These are phyloP conservation scores for Zoysia japonica DNA, from an alignment of 176 grass and related monocot species.

Conservation along the genomic window DNA sequence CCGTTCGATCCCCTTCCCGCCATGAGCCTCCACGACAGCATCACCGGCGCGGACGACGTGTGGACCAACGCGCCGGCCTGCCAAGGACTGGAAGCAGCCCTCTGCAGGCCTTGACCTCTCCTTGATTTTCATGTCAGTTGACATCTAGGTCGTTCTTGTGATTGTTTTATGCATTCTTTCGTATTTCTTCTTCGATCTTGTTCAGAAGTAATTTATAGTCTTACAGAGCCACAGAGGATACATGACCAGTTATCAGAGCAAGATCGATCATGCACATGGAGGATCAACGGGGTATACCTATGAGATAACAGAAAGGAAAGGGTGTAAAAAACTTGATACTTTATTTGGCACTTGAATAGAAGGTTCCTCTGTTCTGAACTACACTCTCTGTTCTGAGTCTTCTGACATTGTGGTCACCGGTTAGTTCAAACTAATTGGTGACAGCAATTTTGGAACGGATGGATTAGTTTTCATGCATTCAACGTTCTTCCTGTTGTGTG, in stretches of 20 bases:
- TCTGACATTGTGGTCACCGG: too few species aligned
- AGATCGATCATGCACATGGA: not conserved
- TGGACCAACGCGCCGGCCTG: slow-evolving; percentile 48
- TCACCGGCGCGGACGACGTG: slow-evolving; percentile 25
- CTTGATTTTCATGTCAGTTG: not conserved
- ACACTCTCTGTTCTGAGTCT: not conserved
- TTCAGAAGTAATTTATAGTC: slow-evolving; percentile 46
- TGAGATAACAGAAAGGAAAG: not conserved
- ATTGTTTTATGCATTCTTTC: slow-evolving; percentile 6
- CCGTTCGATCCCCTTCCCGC: slow-evolving; percentile 33
- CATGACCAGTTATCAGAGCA: not conserved
- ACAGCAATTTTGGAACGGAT: too few species aligned
- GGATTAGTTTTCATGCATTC: not conserved
- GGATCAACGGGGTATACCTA: slow-evolving; percentile 21
- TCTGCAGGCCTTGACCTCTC: slow-evolving; percentile 39
- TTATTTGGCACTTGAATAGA: slow-evolving; percentile 1
- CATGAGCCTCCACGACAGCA: slow-evolving; percentile 34
- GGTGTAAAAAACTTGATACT: slow-evolving; percentile 26
- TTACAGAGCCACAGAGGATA: slow-evolving; percentile 31
- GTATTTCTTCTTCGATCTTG: not conserved
- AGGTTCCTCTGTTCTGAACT: not conserved
- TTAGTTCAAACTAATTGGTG: too few species aligned
- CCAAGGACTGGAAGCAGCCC: slow-evolving; percentile 57
- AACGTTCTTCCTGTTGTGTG: not conserved
- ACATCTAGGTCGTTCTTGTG: not conserved